Base-by-base conservation (phyloP, 768 basidiomycete genomes). In the Chalciporus chontae region DNA sequence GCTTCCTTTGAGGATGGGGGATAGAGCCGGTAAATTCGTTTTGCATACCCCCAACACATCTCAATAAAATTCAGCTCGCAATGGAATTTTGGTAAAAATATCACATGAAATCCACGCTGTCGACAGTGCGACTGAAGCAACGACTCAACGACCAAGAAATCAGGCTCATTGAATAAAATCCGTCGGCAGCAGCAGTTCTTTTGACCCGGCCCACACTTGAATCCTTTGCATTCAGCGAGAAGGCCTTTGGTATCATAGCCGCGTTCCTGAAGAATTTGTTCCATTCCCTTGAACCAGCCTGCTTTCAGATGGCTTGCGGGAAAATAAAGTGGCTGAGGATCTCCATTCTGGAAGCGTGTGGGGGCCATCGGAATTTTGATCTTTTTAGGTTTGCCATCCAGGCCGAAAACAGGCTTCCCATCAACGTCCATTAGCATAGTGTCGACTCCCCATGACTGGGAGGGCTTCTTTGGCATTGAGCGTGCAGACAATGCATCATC, bases 21-120 rank as follows among this genome's bases (percentile, higher is more conserved):
- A n/a, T n/a, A n/a, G n/a, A n/a, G n/a, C n/a, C n/a, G n/a, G n/a
- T n/a, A n/a, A n/a, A n/a, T n/a, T n/a, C n/a, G n/a, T n/a, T n/a
- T n/a, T n/a, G n/a, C n/a, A n/a, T n/a, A n/a, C n/a, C n/a, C 67
- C 66, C 66, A 69, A 36, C 59, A 65, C 47, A 59, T 57, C 47
- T 69, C 68, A 50, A 69, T 69, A 24, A 62, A 62, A 42, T 67
- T 67, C 26, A 62, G 45, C 48, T 69, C 61, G 29, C 58, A 59
- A 44, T 67, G 61, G 45, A 61, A 67, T 43, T 69, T 69, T 6
- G 67, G 67, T 1, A 65, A 51, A 47, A 65, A 67, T 4, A 48
- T 18, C 19, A 42, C 32, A 3, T 14, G 15, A 11, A 34, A 48
- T 2, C 47, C 40, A 11, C 8, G 13, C 7, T 31, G 4, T 3